Evolutionary conservation across 2,329 filamentous ascomycete species (phyloP).

Genomic region (Calonectria crousiana): DNA sequence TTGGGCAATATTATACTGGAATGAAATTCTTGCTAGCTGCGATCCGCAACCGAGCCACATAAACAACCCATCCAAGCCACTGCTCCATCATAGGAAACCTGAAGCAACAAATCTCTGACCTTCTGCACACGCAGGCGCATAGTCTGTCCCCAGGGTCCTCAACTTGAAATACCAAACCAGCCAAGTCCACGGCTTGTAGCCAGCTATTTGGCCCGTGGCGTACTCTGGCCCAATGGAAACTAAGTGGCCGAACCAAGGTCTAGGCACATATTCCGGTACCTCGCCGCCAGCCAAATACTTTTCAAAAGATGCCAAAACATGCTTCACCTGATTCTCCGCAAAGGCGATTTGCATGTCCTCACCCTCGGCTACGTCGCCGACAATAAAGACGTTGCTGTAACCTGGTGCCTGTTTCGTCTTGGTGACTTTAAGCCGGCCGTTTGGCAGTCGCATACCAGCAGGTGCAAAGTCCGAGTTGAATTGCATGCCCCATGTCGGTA

Average conservation of each 20-base stretch:
- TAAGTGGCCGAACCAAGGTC: not conserved
- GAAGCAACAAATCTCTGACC: not conserved
- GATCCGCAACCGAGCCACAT: not conserved
- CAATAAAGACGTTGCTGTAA: constrained; percentile 12
- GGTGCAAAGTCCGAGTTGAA: constrained; percentile 21
- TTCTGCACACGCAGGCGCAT: not conserved
- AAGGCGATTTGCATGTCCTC: not conserved
- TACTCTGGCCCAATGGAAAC: not conserved
- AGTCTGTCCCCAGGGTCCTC: not conserved
- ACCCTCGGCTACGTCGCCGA: constrained; percentile 70
- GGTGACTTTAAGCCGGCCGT: constrained; percentile 2
- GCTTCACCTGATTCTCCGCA: not conserved
- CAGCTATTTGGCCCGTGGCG: not conserved
- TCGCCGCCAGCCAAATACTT: not conserved
- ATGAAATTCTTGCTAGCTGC: not conserved
- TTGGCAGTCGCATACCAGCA: not conserved
- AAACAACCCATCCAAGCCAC: too few relatives aligned
- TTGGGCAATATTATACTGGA: not conserved
- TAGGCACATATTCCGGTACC: not conserved
- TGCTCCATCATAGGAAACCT: not conserved
- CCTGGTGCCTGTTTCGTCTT: not conserved
- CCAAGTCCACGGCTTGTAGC: not conserved
- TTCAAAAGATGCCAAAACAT: not conserved
- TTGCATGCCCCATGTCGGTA: constrained; percentile 13
- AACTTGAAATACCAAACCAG: not conserved